Evolutionary conservation across 306 rosid genomes (phyloP).

Genomic region (Chamaecrista fasciculata): DNA sequence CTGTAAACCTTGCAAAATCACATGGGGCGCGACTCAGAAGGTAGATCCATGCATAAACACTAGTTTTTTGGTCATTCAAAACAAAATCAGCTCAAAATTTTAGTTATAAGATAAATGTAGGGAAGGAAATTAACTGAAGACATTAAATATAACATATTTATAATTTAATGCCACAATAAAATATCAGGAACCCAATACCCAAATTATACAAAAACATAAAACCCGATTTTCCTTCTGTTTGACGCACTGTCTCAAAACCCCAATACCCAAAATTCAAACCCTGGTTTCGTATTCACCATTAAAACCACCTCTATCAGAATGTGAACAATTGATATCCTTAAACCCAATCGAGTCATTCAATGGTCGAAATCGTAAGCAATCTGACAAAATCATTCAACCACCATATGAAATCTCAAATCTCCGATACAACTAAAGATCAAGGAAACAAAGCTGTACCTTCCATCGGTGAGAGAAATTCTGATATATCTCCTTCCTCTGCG

Average conservation of each 20-base stretch:
- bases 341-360: constrained; percentile 23
- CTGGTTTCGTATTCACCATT: not conserved
- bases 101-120: not conserved
- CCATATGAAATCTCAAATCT: constrained; percentile 31
- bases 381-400: not conserved
- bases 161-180: not conserved
- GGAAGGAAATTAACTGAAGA: not conserved
- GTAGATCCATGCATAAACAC: not conserved
- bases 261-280: constrained; percentile 27
- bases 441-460: constrained; percentile 40
- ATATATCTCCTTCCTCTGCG: constrained; percentile 12
- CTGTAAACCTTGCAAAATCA: not conserved
- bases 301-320: constrained; percentile 22
- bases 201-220: not conserved
- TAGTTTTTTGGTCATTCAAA: not conserved
- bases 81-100: not conserved
- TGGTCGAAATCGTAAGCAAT: constrained; percentile 13
- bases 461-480: constrained; percentile 44
- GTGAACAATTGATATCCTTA: constrained; percentile 24
- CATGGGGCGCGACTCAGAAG: not conserved
- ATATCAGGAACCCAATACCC: not conserved
- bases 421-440: not conserved
- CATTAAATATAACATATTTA: not conserved
- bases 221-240: constrained; percentile 9
- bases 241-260: constrained; percentile 25